A percentile compares a stretch with the other conserved stretches of the same genome.
Evolutionary conservation across 768 basidiomycete species (phyloP).

Genomic region (Pisolithus marmoratus): DNA sequence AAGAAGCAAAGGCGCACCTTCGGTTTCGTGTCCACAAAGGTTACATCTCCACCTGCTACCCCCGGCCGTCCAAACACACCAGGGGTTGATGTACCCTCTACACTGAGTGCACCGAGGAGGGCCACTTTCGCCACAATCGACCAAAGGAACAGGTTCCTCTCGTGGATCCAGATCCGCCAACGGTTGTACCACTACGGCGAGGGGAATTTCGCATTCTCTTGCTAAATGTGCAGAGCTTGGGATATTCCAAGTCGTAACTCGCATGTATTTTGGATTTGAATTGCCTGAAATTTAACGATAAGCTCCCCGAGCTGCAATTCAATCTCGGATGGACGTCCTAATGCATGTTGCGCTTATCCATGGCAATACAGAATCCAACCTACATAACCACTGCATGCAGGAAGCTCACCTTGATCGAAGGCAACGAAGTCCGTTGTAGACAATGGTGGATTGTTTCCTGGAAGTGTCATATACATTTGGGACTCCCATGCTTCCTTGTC

Average conservation of each 20-base stretch:
- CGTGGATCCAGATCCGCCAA: slow-evolving; percentile 76
- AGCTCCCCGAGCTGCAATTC: not conserved
- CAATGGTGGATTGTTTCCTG: slow-evolving; percentile 64
- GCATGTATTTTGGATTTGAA: slow-evolving; percentile 85
- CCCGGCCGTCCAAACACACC: slow-evolving; percentile 80
- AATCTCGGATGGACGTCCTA: not conserved
- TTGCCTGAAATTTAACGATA: slow-evolving; percentile 48
- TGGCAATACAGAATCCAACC: not conserved
- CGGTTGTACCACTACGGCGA: slow-evolving; percentile 83
- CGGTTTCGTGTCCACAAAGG: slow-evolving; percentile 77
- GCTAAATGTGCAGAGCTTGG: slow-evolving; percentile 78
- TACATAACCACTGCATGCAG: not conserved
- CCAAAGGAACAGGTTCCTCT: slow-evolving; percentile 75
- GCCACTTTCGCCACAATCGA: slow-evolving; percentile 64
- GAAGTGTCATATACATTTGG: slow-evolving; percentile 60
- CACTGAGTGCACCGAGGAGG: slow-evolving; percentile 84
- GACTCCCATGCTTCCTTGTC: slow-evolving; percentile 79
- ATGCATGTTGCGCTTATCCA: not conserved
- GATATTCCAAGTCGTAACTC: slow-evolving; percentile 85
- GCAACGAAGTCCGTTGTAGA: slow-evolving; percentile 84
- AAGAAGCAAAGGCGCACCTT: slow-evolving; percentile 49
- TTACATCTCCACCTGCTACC: slow-evolving; percentile 92
- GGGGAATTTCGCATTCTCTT: slow-evolving; percentile 75
- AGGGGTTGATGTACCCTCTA: slow-evolving; percentile 89
- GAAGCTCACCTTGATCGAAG: slow-evolving; percentile 76